A percentile compares a stretch with the other conserved stretches of the same genome.
phyloP scores from a whole-genome alignment of 768 basidiomycete genomes.

The Calocera viscosa region DNA sequence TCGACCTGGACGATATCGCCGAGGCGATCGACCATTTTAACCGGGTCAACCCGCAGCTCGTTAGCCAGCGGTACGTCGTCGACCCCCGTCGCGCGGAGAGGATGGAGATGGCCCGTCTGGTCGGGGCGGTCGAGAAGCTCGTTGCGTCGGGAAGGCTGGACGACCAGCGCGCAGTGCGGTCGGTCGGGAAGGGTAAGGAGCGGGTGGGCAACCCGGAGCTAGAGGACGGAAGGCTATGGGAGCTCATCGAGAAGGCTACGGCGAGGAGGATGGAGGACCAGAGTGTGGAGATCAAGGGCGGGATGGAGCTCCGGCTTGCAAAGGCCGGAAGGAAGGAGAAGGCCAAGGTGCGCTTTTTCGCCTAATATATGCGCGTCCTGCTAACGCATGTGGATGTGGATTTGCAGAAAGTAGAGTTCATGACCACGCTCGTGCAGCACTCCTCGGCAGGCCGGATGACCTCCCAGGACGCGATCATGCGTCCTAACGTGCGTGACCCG shows the following conservation, averaged over 20 bases:
- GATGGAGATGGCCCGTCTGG: constrained; percentile 54
- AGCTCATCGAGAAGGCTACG: constrained; percentile 12
- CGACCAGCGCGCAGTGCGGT: constrained; percentile 50
- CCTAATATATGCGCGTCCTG: too few species aligned
- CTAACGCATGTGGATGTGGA: constrained; percentile 8
- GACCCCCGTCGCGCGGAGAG: constrained; percentile 55
- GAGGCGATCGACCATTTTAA: constrained; percentile 85
- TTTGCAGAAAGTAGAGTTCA: constrained; percentile 56
- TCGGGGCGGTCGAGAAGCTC: constrained; percentile 24
- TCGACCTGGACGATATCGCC: constrained; percentile 76
- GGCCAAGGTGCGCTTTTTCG: constrained; percentile 42
- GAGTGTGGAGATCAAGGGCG: constrained; percentile 40
- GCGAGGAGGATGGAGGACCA: constrained; percentile 20
- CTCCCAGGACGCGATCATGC: constrained; percentile 60
- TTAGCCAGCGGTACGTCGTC: constrained; percentile 87
- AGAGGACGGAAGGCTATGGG: constrained; percentile 10
- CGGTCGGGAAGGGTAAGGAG: constrained; percentile 5
- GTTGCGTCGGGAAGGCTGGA: constrained; percentile 21
- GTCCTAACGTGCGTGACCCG: constrained; percentile 31
- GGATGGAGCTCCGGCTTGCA: constrained; percentile 29
- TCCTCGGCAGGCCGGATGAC: constrained; percentile 62
- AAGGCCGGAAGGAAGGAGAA: constrained; percentile 45
- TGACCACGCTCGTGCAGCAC: constrained; percentile 58
- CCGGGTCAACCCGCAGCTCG: constrained; percentile 70
- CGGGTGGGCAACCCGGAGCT: background rate